Evolutionary conservation across 2,329 filamentous ascomycete genomes (phyloP).

Genomic region (Fusarium tjaetaba): DNA sequence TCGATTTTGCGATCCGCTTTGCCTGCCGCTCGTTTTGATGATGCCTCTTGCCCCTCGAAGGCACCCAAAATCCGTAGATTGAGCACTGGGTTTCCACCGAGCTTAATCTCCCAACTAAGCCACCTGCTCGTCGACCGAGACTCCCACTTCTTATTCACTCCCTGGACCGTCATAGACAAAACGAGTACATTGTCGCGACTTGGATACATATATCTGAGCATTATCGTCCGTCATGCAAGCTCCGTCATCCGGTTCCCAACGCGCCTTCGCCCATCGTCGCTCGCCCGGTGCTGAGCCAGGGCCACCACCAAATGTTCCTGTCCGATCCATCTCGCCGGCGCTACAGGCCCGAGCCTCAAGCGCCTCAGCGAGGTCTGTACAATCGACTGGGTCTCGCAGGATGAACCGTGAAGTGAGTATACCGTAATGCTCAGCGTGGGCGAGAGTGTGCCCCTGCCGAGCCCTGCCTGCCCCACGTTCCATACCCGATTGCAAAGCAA

Average conservation of each 20-base stretch:
- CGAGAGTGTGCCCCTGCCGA: constrained; percentile 33
- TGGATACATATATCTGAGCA: constrained; percentile 3
- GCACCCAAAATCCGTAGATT: constrained; percentile 37
- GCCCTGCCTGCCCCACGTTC: constrained; percentile 35
- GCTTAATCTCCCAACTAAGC: constrained; percentile 1
- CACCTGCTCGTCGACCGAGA: neutral
- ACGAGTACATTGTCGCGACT: constrained; percentile 11
- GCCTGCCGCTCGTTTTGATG: constrained; percentile 39
- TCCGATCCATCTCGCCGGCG: constrained; percentile 69
- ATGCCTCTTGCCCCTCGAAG: constrained; percentile 43
- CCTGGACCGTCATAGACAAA: neutral
- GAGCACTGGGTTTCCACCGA: constrained; percentile 21
- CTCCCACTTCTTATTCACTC: neutral
- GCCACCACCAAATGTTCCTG: constrained; percentile 64
- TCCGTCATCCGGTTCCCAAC: constrained; percentile 55
- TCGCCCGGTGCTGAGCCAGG: constrained; percentile 71
- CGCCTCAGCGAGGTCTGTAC: constrained; percentile 72
- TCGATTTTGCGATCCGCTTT: constrained; percentile 19
- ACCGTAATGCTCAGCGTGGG: neutral
- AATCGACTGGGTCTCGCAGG: constrained; percentile 48
- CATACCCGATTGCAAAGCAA: constrained; percentile 23
- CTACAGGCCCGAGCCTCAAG: constrained; percentile 72
- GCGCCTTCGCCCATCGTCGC: constrained; percentile 64
- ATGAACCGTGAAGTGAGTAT: constrained; percentile 49
- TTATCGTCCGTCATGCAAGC: constrained; percentile 34